Percentiles rank a stretch among this genome's conserved stretches.
These are phyloP conservation scores for Cardamine occulta DNA, from an alignment of 345 rosid species.

Conservation along the genomic window DNA sequence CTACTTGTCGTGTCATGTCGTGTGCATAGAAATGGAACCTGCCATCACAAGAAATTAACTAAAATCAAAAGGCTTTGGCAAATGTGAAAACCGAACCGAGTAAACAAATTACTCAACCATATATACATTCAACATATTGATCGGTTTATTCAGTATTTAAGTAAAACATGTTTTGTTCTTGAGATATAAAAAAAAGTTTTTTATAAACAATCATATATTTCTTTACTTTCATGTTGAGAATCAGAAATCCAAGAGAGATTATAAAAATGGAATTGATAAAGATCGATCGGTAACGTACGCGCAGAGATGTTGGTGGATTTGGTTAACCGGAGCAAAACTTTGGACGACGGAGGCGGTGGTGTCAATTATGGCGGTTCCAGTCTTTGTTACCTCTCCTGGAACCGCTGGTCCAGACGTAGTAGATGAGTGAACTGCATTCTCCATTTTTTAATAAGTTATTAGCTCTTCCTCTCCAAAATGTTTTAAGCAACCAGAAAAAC, in stretches of 20 bases:
- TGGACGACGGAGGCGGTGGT: slow-evolving; percentile 62
- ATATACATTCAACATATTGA: neutral
- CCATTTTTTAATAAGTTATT: slow-evolving; percentile 18
- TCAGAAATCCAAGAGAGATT: slow-evolving; percentile 5
- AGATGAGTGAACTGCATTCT: slow-evolving; percentile 31
- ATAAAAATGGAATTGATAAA: neutral
- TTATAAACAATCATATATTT: neutral
- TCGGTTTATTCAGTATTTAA: neutral
- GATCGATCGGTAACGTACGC: slow-evolving; percentile 48
- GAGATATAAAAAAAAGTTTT: neutral
- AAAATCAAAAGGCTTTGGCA: neutral
- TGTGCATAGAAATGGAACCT: slow-evolving; percentile 73
- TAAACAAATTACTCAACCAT: neutral
- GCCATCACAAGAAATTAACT: slow-evolving; percentile 6
- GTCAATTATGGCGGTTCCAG: slow-evolving; percentile 57
- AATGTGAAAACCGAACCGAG: neutral
- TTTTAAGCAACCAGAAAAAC: slow-evolving; percentile 16
- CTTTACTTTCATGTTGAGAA: neutral
- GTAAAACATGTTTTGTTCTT: neutral
- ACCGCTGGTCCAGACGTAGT: slow-evolving; percentile 52
- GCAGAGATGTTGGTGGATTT: slow-evolving; percentile 88
- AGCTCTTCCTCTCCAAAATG: neutral
- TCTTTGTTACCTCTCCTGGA: slow-evolving; percentile 61
- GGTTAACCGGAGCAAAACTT: slow-evolving; percentile 61
- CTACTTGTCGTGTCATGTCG: slow-evolving; percentile 82